phyloP scores from a whole-genome alignment of 2,329 filamentous ascomycete genomes.

The Aciculosporium take region DNA sequence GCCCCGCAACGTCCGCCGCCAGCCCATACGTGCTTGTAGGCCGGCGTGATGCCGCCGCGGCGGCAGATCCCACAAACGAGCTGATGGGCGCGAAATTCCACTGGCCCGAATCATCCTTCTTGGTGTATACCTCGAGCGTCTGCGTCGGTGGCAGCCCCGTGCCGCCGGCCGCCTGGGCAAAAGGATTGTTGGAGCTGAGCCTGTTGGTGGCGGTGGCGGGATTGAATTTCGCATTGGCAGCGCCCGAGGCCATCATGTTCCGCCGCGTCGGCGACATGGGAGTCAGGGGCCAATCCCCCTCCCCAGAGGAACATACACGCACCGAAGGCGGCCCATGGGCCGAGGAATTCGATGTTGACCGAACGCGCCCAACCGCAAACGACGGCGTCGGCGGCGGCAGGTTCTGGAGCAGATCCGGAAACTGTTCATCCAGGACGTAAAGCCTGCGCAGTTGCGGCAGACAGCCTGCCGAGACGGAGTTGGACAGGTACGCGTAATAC shows the following conservation, averaged over 20 bases:
- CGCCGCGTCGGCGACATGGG: slow-evolving; percentile 14
- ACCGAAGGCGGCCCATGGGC: slow-evolving; percentile 7
- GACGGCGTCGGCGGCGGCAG: slow-evolving; percentile 49
- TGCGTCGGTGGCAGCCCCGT: slow-evolving; percentile 28
- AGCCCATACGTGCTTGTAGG: slow-evolving; percentile 44
- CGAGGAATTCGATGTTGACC: slow-evolving; percentile 20
- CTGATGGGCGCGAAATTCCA: slow-evolving; percentile 43
- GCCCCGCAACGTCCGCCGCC: slow-evolving; percentile 33
- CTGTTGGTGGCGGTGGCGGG: slow-evolving; percentile 19
- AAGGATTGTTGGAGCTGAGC: slow-evolving; percentile 49
- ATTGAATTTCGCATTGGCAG: slow-evolving; percentile 3
- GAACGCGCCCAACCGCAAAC: slow-evolving; percentile 16
- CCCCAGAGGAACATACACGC: slow-evolving; percentile 10
- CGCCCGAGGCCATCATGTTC: slow-evolving; percentile 12
- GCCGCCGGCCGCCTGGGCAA: slow-evolving; percentile 23
- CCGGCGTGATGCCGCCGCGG: slow-evolving; percentile 18
- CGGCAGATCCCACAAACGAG: slow-evolving; percentile 15
- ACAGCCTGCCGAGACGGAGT: slow-evolving; percentile 62
- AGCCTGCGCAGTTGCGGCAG: slow-evolving; percentile 62
- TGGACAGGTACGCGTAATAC: slow-evolving; percentile 77
- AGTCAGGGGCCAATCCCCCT: slow-evolving; percentile 14
- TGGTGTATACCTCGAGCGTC: slow-evolving; percentile 46
- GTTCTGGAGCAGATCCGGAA: slow-evolving; percentile 62
- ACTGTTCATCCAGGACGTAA: slow-evolving; percentile 74
- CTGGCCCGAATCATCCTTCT: slow-evolving; percentile 41